A percentile compares a stretch with the other conserved stretches of the same genome.
phyloP scores from a whole-genome alignment of 805 yeast species.

The Maudiozyma pseudohumilis region DNA sequence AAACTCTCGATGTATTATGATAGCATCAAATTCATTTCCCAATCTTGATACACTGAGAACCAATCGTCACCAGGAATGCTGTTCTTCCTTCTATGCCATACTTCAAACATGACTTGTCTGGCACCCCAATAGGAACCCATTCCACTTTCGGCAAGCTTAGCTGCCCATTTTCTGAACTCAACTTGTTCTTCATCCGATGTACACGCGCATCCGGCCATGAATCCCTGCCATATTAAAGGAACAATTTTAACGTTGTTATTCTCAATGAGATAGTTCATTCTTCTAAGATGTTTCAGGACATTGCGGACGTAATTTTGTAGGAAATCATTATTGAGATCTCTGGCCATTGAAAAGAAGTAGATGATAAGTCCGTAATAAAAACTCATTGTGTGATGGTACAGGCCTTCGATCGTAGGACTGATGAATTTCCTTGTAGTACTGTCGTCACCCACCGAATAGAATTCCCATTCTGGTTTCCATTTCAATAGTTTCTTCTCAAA shows the following conservation, averaged over 20 bases:
- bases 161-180: slow-evolving; percentile 61
- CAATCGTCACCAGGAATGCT: slow-evolving; percentile 55
- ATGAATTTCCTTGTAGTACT: slow-evolving; percentile 16
- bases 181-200: slow-evolving; percentile 46
- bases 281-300: slow-evolving; percentile 54
- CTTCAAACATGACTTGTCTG: slow-evolving; percentile 74
- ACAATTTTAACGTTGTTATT: slow-evolving; percentile 43
- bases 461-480: slow-evolving; percentile 74
- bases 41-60: slow-evolving; percentile 69
- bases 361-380: slow-evolving; percentile 65
- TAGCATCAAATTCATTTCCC: slow-evolving; percentile 80
- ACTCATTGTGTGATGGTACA: slow-evolving; percentile 71
- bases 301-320: slow-evolving; percentile 54
- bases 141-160: slow-evolving; percentile 40
- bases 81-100: slow-evolving; percentile 64
- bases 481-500: slow-evolving; percentile 42
- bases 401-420: slow-evolving; percentile 45
- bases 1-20: slow-evolving; percentile 9
- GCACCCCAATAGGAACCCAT: slow-evolving; percentile 83
- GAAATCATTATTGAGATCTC: slow-evolving; percentile 42
- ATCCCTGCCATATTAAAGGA: slow-evolving; percentile 84
- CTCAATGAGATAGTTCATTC: slow-evolving; percentile 48
- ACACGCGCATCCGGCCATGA: slow-evolving; percentile 78
- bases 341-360: slow-evolving; percentile 58
- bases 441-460: slow-evolving; percentile 27